Evolutionary conservation across 805 yeast species (phyloP).

Genomic region (Yamadazyma laniorum): DNA sequence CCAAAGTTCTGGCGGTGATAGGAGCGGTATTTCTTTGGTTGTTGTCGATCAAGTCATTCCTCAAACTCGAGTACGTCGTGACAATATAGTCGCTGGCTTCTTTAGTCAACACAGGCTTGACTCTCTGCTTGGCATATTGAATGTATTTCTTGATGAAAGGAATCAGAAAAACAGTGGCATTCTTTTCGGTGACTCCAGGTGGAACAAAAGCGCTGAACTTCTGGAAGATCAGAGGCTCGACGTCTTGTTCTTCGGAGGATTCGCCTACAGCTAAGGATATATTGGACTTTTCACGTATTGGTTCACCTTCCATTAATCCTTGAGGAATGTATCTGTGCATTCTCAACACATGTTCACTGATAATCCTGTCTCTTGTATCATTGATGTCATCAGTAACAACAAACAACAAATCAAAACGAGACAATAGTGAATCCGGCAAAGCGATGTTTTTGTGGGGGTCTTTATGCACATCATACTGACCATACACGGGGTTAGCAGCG

Average conservation of each 20-base stretch:
- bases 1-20: conserved; percentile 96
- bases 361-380: conserved; percentile 76
- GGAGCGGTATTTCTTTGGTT: conserved; percentile 85
- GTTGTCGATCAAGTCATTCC: conserved; percentile 65
- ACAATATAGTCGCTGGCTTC: conserved; percentile 81
- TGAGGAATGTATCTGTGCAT: conserved; percentile 89
- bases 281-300: conserved; percentile 73
- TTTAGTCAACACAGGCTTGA: conserved; percentile 74
- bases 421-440: conserved; percentile 89
- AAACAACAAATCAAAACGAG: conserved; percentile 94
- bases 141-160: conserved; percentile 88
- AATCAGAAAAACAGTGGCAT: conserved; percentile 53
- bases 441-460: conserved; percentile 97
- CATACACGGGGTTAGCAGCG: conserved; percentile 96
- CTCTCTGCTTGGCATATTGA: conserved; percentile 89
- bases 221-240: conserved; percentile 69
- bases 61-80: conserved; percentile 70
- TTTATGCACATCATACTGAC: conserved; percentile 93
- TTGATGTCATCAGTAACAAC: conserved; percentile 95
- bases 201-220: conserved; percentile 80
- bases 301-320: conserved; percentile 90
- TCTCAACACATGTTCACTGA: conserved; percentile 91
- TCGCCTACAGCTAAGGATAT: conserved; percentile 82
- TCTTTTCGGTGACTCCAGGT: conserved; percentile 58
- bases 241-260: conserved; percentile 43